Base-by-base conservation (phyloP, 176 grass and related monocot genomes). In the Saccharum spontaneum region DNA sequence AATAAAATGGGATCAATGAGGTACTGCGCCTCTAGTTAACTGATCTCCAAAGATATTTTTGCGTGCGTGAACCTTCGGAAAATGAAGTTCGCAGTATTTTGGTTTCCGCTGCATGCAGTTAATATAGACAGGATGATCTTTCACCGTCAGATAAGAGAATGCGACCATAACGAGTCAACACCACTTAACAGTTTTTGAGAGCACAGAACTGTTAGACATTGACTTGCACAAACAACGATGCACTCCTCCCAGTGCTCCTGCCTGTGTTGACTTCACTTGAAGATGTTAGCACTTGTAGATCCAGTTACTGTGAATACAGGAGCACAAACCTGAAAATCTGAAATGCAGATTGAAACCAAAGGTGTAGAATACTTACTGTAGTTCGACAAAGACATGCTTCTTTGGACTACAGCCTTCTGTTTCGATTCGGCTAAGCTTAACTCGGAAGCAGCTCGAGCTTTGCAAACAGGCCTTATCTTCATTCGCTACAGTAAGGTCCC, bases 341-440 rank as follows among this genome's bases (percentile, higher is more conserved):
- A 78, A 90, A 73, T 83, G 60, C 69, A 83, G 49, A 62, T 75
- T 64, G 48, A 68, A 84, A 75, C 7, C 16, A 67, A 87, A 63
- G 75, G 22, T 84, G 46, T 84, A 80, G 61, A 87, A 80, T 61
- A 37, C 81, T 34, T 75, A 84, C 76, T 87, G 81, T 91, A 76
- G 69, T 69, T 71, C 15, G 76, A 76, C 61, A 80, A 49, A 33
- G 80, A 87, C 80, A 52, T 86, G 83, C 30, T 68, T 46, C 8
- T 79, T 83, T 83, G 79, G n/a, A 62, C 43, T 83, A 75, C 11
- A 75, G 45, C 66, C 65, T 57, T 82, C 37, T 28, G 63, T 65
- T 20, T 60, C 28, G 77, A 79, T 63, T 83, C 73, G 84, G 48
- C 41, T 16, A 65, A 24, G 75, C 82, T 83, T 79, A 79, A 23